Percentiles rank a stretch among this genome's conserved stretches.
phyloP scores from a whole-genome alignment of 2,329 filamentous ascomycete species.

The Purpureocillium lavendulum region DNA sequence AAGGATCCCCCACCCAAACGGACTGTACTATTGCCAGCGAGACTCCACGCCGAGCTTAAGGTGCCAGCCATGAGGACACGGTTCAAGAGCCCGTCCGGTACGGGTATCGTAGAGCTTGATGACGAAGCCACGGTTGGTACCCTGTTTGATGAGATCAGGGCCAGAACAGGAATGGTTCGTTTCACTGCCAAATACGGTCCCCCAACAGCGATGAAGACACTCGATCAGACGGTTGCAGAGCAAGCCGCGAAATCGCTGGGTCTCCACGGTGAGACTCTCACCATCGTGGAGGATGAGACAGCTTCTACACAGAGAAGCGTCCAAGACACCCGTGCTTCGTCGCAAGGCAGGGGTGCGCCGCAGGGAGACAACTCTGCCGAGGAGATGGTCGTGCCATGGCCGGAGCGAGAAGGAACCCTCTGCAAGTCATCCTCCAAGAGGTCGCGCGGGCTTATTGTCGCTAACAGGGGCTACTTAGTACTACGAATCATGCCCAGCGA shows the following conservation, averaged over 20 bases:
- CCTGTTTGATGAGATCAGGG: conserved; percentile 51
- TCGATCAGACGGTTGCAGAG: conserved; percentile 49
- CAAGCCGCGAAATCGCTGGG: conserved; percentile 39
- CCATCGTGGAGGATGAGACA: conserved; percentile 34
- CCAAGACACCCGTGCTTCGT: no score
- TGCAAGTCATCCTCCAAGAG: conserved; percentile 22
- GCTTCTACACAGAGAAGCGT: no score
- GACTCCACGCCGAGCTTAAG: no score
- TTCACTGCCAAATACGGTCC: conserved; percentile 82
- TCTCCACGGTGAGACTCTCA: conserved; percentile 41
- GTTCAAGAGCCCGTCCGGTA: conserved; percentile 66
- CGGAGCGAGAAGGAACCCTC: conserved; percentile 40
- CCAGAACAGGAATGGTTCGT: conserved; percentile 53
- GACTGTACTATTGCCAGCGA: no score
- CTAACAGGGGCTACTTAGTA: conserved; percentile 40
- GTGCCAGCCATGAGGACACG: conserved; percentile 56
- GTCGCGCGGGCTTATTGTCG: neutral
- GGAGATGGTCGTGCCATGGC: conserved; percentile 37
- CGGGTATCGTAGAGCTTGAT: conserved; percentile 59
- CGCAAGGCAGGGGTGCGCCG: no score
- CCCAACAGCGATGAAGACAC: conserved; percentile 55
- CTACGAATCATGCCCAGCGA: conserved; percentile 95
- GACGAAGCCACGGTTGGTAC: conserved; percentile 58
- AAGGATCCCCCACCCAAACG: no score
- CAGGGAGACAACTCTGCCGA: no score